Conservation (phyloP, 2,329 filamentous ascomycete species). For the Pestalotiopsis sp. region DNA sequence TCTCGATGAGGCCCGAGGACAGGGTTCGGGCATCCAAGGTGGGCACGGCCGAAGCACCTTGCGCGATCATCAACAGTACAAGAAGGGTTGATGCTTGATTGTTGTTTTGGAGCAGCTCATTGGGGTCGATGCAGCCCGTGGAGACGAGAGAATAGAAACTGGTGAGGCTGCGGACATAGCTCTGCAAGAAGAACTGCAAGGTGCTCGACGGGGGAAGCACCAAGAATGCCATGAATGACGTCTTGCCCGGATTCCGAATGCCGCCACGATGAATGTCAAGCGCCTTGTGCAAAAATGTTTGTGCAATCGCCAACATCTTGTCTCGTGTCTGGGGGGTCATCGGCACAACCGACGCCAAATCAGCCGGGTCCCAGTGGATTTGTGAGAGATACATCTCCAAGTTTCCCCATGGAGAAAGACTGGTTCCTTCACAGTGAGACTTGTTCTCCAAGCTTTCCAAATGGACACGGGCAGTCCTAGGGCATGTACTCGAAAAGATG, state of each 20-base stretch:
- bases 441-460: constrained; percentile 54
- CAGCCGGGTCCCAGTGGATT: constrained; percentile 37
- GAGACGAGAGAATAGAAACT: constrained; percentile 68
- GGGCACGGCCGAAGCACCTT: constrained; percentile 68
- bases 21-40: constrained; percentile 67
- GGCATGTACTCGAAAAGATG: constrained; percentile 46
- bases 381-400: constrained; percentile 45
- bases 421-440: constrained; percentile 47
- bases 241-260: constrained; percentile 40
- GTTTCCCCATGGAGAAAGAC: constrained; percentile 37
- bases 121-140: constrained; percentile 64
- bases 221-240: constrained; percentile 62
- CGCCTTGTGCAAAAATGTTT: constrained; percentile 71
- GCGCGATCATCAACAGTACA: constrained; percentile 72
- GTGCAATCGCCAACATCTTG: constrained; percentile 72
- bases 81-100: constrained; percentile 68
- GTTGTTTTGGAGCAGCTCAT: constrained; percentile 68
- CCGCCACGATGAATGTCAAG: constrained; percentile 67
- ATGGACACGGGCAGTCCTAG: constrained; percentile 53
- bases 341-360: constrained; percentile 46
- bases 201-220: constrained; percentile 68
- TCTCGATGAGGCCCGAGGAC: constrained; percentile 69
- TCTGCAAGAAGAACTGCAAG: constrained; percentile 68
- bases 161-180: constrained; percentile 67
- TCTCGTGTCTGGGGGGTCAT: constrained; percentile 59